Evolutionary conservation across 305 asterid species (phyloP), one percentile per base, ranked within the genome.

Genomic region (Fraxinus floribunda): DNA sequence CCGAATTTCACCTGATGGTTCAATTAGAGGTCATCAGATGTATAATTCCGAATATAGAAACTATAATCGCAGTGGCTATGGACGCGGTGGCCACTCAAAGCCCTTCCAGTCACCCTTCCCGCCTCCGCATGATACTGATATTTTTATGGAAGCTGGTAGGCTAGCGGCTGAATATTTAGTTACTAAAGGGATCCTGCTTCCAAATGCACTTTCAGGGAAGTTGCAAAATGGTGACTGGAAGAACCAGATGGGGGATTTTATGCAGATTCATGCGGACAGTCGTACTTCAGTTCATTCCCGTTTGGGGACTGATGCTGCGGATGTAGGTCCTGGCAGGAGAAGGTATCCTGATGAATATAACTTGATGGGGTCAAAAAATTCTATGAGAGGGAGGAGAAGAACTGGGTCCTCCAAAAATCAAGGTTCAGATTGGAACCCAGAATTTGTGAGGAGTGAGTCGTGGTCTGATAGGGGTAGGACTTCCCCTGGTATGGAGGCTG

Each of bases 101-200:
- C 95, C 89, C 73, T 90, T 90, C 85, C 93, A 87, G 76, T 86
- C 86, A 41, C 86, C 90, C 15, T 86, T 38, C 38, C 87, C 88
- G 22, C 91, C 92, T 16, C 93, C 85, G 0, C 86, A 84, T 41
- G 90, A 81, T 80, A 73, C 90, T 9, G 95, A 91, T 79, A 39
- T 96, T 86, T 92, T 96, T 78, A 80, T 93, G 87, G 99, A 96
- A 86, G 99, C 99, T 64, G 99, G 99, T 75, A 92, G 85, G 85
- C 85, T 96, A 84, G 99, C 99, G 7, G 92, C 98, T 70, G 98
- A 96, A 86, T 96, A 92, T 84, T 85, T 93, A 86, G 93, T 94
- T 76, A 84, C 95, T 79, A 93, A 93, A 83, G 98, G 98, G 18
- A 82, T 91, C 85, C 83, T 96, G 80, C 98, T 94, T 20, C 92